Conservation (phyloP, 169 alveolate species). For the Eimeria mitis region DNA sequence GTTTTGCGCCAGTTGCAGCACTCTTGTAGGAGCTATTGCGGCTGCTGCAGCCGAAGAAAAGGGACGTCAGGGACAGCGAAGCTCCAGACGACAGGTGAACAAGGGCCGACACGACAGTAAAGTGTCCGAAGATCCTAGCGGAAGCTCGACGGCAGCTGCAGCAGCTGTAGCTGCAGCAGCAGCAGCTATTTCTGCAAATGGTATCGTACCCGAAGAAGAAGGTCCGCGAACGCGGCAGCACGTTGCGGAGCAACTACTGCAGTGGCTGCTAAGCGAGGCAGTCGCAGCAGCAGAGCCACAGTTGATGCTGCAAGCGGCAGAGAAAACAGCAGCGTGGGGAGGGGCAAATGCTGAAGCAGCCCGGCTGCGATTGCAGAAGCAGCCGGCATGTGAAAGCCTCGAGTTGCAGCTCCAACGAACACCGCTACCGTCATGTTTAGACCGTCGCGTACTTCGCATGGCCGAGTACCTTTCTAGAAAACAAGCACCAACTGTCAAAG, state of each 20-base stretch:
- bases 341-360: constrained; percentile 65
- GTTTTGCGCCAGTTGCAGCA: background rate
- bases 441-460: constrained; percentile 52
- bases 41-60: constrained; percentile 40
- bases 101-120: constrained; percentile 65
- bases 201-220: constrained; percentile 2
- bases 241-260: constrained; percentile 54
- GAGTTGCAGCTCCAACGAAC: constrained; percentile 44
- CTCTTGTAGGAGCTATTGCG: background rate
- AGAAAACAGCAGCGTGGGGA: constrained; percentile 4
- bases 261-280: constrained; percentile 53
- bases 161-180: constrained; percentile 61
- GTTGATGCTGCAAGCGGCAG: constrained; percentile 51
- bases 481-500: constrained; percentile 45
- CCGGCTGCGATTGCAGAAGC: constrained; percentile 3
- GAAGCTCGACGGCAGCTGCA: constrained; percentile 43
- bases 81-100: constrained; percentile 18
- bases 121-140: constrained; percentile 17
- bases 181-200: background rate
- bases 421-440: constrained; percentile 23
- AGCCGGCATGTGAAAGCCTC: background rate
- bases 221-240: constrained; percentile 38
- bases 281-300: constrained; percentile 60
- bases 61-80: constrained; percentile 36
- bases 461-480: constrained; percentile 38